Evolutionary conservation across 768 basidiomycete species (phyloP).

Genomic region (Phallus indusiatus): DNA sequence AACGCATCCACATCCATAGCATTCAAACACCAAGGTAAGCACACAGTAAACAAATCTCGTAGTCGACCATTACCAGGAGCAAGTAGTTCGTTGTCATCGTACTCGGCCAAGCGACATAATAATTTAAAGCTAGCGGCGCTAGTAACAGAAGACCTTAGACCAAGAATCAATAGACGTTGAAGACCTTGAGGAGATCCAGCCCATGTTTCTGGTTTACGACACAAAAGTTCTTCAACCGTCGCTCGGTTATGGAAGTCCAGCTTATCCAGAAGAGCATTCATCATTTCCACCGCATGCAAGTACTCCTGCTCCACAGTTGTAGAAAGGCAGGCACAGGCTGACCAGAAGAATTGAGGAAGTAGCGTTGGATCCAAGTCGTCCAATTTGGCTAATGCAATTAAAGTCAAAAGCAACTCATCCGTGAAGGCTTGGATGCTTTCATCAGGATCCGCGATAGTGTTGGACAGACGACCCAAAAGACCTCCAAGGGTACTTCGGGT

Average conservation of each 20-base stretch:
- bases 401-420: constrained; percentile 69
- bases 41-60: constrained; percentile 72
- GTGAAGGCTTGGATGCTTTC: constrained; percentile 75
- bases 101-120: constrained; percentile 50
- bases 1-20: constrained; percentile 50
- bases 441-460: constrained; percentile 70
- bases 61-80: constrained; percentile 64
- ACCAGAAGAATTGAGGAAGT: constrained; percentile 85
- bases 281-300: constrained; percentile 49
- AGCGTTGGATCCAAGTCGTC: constrained; percentile 50
- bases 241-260: constrained; percentile 61
- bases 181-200: constrained; percentile 44
- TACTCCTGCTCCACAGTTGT: constrained; percentile 83
- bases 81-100: constrained; percentile 55
- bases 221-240: constrained; percentile 60
- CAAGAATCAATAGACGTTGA: constrained; percentile 64
- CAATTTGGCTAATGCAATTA: constrained; percentile 50
- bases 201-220: constrained; percentile 67
- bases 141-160: constrained; percentile 71
- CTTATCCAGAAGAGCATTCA: constrained; percentile 55
- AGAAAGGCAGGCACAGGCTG: constrained; percentile 66
- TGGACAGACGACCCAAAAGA: constrained; percentile 74
- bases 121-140: constrained; percentile 56
- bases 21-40: constrained; percentile 83
- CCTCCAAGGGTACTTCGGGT: constrained; percentile 66